phyloP scores from a whole-genome alignment of 106 monocot species.

The Chionographis japonica region DNA sequence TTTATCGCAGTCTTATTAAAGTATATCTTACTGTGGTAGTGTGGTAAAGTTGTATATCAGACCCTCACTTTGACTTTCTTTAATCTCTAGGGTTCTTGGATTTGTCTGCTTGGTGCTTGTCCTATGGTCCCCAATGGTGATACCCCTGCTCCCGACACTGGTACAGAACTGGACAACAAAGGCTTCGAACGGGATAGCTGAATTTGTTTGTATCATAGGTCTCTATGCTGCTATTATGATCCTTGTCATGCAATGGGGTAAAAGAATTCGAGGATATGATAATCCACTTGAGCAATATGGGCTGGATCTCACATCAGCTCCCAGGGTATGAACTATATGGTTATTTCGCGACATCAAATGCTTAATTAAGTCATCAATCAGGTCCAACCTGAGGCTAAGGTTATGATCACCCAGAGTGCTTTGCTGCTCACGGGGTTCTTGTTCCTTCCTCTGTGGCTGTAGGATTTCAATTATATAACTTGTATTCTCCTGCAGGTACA shows the following conservation, averaged over 20 bases:
- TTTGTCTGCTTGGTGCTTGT: slow-evolving; percentile 78
- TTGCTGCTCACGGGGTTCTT: no score
- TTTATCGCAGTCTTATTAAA: no score
- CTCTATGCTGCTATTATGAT: slow-evolving; percentile 65
- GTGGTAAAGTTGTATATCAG: no score
- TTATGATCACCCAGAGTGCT: no score
- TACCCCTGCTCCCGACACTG: slow-evolving; percentile 79
- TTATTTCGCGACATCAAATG: slow-evolving; percentile 1
- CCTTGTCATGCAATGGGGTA: slow-evolving; percentile 87
- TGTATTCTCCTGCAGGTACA: slow-evolving; percentile 31
- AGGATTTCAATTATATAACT: no score
- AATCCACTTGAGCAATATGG: slow-evolving; percentile 88
- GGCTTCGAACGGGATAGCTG: slow-evolving; percentile 48
- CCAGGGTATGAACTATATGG: slow-evolving; percentile 42
- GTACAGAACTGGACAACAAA: slow-evolving; percentile 71
- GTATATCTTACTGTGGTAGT: no score
- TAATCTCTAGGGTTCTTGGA: slow-evolving; percentile 57
- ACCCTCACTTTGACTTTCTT: neutral
- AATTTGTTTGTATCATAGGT: slow-evolving; percentile 60
- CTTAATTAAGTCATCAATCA: neutral
- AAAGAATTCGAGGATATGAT: slow-evolving; percentile 87
- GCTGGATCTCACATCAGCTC: slow-evolving; percentile 37
- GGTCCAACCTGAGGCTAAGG: no score
- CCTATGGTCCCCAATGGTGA: slow-evolving; percentile 93
- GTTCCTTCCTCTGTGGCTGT: no score